A percentile compares a stretch with the other conserved stretches of the same genome.
Evolutionary conservation across 768 basidiomycete genomes (phyloP).

Genomic region (Agaricus blazei): DNA sequence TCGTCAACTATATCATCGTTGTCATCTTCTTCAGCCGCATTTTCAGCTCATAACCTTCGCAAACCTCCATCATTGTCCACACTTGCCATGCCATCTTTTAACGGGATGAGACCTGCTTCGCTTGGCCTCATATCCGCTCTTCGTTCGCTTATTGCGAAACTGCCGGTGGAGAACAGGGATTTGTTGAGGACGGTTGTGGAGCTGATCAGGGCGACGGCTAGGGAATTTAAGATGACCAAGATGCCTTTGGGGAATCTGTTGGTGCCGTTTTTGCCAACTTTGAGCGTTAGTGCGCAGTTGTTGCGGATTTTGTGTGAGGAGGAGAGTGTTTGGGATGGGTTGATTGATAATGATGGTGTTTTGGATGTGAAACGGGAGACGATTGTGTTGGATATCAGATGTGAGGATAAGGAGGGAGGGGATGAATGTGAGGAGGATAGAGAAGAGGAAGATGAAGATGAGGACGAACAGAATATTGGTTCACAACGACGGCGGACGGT

Average conservation of each 20-base stretch:
- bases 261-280: slow-evolving; percentile 82
- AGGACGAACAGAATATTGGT: slow-evolving; percentile 10
- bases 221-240: slow-evolving; percentile 67
- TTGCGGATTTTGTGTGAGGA: slow-evolving; percentile 71
- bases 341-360: slow-evolving; percentile 10
- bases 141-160: slow-evolving; percentile 53
- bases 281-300: slow-evolving; percentile 73
- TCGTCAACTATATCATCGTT: background rate
- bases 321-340: slow-evolving; percentile 53
- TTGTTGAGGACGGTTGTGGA: slow-evolving; percentile 79
- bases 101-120: slow-evolving; percentile 58
- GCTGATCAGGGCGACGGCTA: slow-evolving; percentile 72
- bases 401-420: background rate
- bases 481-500: slow-evolving; percentile 13
- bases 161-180: slow-evolving; percentile 81
- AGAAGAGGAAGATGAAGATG: slow-evolving; percentile 22
- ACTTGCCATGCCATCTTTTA: slow-evolving; percentile 66
- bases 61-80: slow-evolving; percentile 81
- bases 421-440: slow-evolving; percentile 18
- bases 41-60: slow-evolving; percentile 31
- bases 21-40: background rate
- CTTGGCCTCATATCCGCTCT: slow-evolving; percentile 52
- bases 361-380: slow-evolving; percentile 13
- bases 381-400: slow-evolving; percentile 10
- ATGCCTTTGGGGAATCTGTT: slow-evolving; percentile 92